phyloP scores from a whole-genome alignment of 2,329 filamentous ascomycete species.

The Alternaria atra region DNA sequence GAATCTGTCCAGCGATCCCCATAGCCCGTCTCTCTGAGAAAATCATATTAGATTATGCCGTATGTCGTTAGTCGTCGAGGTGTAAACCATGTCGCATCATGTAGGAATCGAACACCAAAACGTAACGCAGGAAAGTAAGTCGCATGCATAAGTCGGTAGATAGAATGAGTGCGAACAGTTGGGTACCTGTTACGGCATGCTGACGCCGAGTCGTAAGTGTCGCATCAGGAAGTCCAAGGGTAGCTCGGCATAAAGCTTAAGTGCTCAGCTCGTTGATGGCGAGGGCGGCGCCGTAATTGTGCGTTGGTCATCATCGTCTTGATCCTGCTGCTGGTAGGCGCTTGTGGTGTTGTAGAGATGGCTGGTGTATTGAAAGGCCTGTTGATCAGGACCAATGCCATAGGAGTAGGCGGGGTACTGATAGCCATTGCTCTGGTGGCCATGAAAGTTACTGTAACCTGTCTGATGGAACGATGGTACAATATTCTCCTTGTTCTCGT shows the following conservation, averaged over 20 bases:
- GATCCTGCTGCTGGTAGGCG: conserved; percentile 38
- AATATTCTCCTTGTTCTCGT: conserved; percentile 48
- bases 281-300: conserved; percentile 50
- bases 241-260: neutral
- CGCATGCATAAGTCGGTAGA: conserved; percentile 14
- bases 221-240: conserved; percentile 5
- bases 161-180: conserved; percentile 30
- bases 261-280: conserved; percentile 39
- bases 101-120: conserved; percentile 2
- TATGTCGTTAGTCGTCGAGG: conserved; percentile 30
- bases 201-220: conserved; percentile 6
- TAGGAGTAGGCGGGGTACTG: conserved; percentile 43
- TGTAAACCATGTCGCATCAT: conserved; percentile 16
- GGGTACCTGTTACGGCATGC: conserved; percentile 9
- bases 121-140: conserved; percentile 14
- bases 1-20: conserved; percentile 19
- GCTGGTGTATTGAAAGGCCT: conserved; percentile 36
- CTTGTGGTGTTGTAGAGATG: conserved; percentile 34
- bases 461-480: conserved; percentile 35
- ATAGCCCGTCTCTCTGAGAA: conserved; percentile 15
- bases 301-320: conserved; percentile 46
- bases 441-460: conserved; percentile 36
- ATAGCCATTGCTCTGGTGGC: conserved; percentile 33
- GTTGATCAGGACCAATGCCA: conserved; percentile 41
- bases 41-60: conserved; percentile 25